phyloP scores from a whole-genome alignment of 1,139 yeast species.

The Saccharomyces hybrid region DNA sequence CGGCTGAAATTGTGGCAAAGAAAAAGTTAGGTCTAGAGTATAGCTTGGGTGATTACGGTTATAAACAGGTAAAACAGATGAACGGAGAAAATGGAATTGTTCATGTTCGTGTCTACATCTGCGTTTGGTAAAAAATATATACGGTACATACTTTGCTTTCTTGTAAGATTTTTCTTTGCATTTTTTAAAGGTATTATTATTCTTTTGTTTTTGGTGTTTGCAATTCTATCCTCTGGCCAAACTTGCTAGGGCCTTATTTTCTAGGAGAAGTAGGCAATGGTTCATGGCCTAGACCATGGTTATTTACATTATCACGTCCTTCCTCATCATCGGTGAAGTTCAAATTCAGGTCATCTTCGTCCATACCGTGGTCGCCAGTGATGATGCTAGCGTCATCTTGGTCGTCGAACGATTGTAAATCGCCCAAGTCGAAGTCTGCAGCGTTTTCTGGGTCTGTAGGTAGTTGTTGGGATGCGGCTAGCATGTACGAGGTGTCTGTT shows the following conservation, averaged over 20 bases:
- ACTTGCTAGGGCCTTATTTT: neutral
- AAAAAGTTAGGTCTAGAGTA: neutral
- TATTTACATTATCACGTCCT: slow-evolving; percentile 1
- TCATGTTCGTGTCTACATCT: neutral
- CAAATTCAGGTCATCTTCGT: slow-evolving; percentile 12
- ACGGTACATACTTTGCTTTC: neutral
- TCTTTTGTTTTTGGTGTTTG: neutral
- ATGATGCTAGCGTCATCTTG: slow-evolving; percentile 16
- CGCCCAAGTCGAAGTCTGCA: slow-evolving; percentile 72
- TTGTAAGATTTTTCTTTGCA: neutral
- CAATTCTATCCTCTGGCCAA: neutral
- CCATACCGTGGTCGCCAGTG: slow-evolving; percentile 16
- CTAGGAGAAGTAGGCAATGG: neutral
- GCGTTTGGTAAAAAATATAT: neutral
- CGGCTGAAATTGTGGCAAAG: neutral
- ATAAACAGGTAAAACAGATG: neutral
- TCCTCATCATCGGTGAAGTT: slow-evolving; percentile 7
- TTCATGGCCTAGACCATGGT: neutral
- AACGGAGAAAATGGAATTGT: neutral
- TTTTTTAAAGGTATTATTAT: neutral
- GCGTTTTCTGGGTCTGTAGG: slow-evolving; percentile 72
- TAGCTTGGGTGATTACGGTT: neutral
- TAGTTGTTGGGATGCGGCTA: slow-evolving; percentile 89
- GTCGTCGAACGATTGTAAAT: slow-evolving; percentile 44
- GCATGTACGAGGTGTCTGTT: slow-evolving; percentile 86